Conservation (phyloP, 768 basidiomycete species). For the Coprinopsis sp. region DNA sequence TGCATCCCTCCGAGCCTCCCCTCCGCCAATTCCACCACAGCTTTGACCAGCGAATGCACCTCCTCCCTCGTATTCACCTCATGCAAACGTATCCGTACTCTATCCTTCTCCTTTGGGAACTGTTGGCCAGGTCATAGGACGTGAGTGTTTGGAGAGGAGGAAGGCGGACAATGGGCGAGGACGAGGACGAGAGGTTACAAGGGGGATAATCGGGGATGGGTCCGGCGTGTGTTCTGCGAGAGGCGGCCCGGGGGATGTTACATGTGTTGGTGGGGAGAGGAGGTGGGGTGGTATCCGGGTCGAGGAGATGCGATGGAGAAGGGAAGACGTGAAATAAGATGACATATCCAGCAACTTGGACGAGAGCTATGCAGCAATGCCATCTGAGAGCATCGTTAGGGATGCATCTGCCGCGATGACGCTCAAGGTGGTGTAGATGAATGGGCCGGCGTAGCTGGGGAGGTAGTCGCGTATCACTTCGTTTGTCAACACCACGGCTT, state of each 20-base stretch:
- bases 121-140: constrained; percentile 82
- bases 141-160: constrained; percentile 53
- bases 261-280: background rate
- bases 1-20: constrained; percentile 21
- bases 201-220: constrained; percentile 78
- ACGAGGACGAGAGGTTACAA: constrained; percentile 74
- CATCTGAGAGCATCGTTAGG: constrained; percentile 72
- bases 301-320: constrained; percentile 9
- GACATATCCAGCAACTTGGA: constrained; percentile 43
- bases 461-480: constrained; percentile 76
- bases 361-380: constrained; percentile 44
- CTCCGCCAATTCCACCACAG: constrained; percentile 47
- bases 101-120: constrained; percentile 82
- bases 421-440: constrained; percentile 90
- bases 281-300: background rate
- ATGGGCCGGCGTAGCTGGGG: constrained; percentile 84
- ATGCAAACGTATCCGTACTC: constrained; percentile 89
- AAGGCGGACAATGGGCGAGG: constrained; percentile 72
- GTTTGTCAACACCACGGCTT: constrained; percentile 74
- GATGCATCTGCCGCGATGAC: constrained; percentile 73
- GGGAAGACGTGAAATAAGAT: constrained; percentile 31
- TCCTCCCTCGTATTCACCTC: constrained; percentile 66
- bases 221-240: constrained; percentile 36
- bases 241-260: no score
- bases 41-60: constrained; percentile 51